A percentile compares a stretch with the other conserved stretches of the same genome.
These are phyloP conservation scores for Panaeolus cyanescens DNA, from an alignment of 768 basidiomycete species.

Conservation along the genomic window DNA sequence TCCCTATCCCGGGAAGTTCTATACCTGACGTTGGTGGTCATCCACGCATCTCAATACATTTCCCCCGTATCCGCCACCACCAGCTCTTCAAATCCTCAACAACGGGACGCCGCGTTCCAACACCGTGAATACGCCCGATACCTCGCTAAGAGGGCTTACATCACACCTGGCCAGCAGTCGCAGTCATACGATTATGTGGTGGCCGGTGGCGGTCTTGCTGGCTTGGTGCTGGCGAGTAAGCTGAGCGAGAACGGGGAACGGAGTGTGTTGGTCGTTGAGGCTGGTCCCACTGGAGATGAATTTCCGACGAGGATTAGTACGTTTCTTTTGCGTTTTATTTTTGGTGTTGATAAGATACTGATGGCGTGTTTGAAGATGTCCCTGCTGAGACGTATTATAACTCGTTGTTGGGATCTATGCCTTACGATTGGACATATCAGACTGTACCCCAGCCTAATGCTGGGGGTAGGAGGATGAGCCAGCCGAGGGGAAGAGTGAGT, in stretches of 20 bases:
- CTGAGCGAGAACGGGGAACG: constrained; percentile 28
- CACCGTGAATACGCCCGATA: background rate
- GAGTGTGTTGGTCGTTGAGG: constrained; percentile 36
- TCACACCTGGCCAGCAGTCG: constrained; percentile 24
- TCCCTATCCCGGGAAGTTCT: too few species aligned
- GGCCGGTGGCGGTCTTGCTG: constrained; percentile 26
- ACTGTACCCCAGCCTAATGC: constrained; percentile 49
- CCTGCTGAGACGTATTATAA: constrained; percentile 55
- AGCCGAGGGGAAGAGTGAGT: constrained; percentile 64
- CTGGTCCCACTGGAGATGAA: constrained; percentile 31
- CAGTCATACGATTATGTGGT: constrained; percentile 27
- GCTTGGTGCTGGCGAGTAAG: constrained; percentile 35
- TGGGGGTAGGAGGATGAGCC: constrained; percentile 42
- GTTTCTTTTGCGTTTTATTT: constrained; percentile 6
- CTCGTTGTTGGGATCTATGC: constrained; percentile 43
- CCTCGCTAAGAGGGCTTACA: constrained; percentile 35
- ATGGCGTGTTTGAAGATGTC: constrained; percentile 33
- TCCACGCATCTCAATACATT: too few species aligned
- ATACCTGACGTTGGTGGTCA: too few species aligned
- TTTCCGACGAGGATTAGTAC: constrained; percentile 30
- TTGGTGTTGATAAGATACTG: background rate
- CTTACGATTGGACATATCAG: constrained; percentile 58
- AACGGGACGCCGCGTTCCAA: too few species aligned
- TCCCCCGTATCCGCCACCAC: too few species aligned
- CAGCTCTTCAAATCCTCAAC: too few species aligned